Base-by-base conservation (phyloP, 345 rosid species). In the Anacardium occidentale region DNA sequence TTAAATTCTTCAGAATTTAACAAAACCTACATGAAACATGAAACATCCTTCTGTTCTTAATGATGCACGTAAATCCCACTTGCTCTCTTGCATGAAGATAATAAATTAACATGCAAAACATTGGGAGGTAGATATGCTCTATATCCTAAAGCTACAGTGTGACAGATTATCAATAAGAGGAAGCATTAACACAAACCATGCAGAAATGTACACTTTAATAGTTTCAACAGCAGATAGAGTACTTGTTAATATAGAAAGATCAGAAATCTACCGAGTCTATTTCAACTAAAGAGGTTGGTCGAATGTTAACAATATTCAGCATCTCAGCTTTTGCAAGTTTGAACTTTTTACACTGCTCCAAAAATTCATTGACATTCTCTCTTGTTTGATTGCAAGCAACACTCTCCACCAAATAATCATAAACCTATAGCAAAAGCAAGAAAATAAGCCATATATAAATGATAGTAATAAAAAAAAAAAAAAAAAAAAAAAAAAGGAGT, bases 271-370 rank as follows among this genome's bases (percentile, higher is more conserved):
- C 99, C 79, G 93, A 68, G 12, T 71, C 69, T 42, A 89, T 62
- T 55, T 85, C 97, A 55, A 86, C 94, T 5, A 76, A 62, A 64
- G 81, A 68, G 70, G 85, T 64, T 52, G 98, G 96, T 37, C 85
- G 75, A 32, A 84, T 64, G 72, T 92, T 87, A 78, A 89, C 78
- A 74, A 92, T 87, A 72, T 84, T 89, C 76, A 92, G 92, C 55
- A 85, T 70, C 89, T 92, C 97, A 53, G 94, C 91, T 83, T 92
- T 89, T 0, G 98, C 88, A 44, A 95, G 84, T 58, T 83, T 76
- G 73, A 75, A 91, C 55, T 66, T 83, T 77, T 85, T 86, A 74
- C 87, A 79, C 79, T 83, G 87, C 7, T 83, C 85, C 26, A 84
- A 29, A 68, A 91, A 87, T 71, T 73, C 81, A 29, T 67, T 66